Conservation (phyloP, 305 asterid species). For the Lippia alba region DNA sequence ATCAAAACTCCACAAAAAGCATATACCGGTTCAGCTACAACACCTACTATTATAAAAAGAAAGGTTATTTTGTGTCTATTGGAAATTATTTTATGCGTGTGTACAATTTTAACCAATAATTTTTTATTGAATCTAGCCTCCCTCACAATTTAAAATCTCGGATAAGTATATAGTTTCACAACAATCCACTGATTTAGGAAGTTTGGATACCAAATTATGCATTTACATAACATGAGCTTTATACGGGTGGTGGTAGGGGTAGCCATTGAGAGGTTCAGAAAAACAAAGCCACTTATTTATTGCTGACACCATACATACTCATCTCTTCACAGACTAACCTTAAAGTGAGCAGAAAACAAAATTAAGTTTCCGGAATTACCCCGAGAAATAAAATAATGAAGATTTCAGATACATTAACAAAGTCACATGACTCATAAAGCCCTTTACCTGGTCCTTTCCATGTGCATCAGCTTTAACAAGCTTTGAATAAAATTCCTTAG, state of each 20-base stretch:
- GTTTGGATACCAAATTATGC: no score
- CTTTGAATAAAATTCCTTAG: conserved; percentile 83
- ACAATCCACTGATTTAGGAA: no score
- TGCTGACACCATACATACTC: background rate
- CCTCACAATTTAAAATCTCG: no score
- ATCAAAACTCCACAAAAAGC: conserved; percentile 17
- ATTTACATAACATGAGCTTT: background rate
- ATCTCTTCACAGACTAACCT: background rate
- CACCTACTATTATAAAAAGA: no score
- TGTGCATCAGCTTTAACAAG: conserved; percentile 94
- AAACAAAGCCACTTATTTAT: background rate
- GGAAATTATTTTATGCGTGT: background rate
- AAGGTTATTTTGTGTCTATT: no score
- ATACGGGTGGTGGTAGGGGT: conserved; percentile 6
- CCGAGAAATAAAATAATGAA: conserved; percentile 21
- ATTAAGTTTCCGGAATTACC: conserved; percentile 4
- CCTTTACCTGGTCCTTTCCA: conserved; percentile 93
- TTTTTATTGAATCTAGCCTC: no score
- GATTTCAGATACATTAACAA: conserved; percentile 23
- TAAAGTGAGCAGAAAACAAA: background rate
- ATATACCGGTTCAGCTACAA: background rate
- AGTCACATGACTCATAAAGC: conserved; percentile 25
- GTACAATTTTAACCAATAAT: background rate
- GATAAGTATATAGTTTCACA: no score
- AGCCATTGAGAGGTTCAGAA: conserved; percentile 6